These are phyloP conservation scores for Claviceps fusiformis DNA, from an alignment of 2,329 filamentous ascomycete species.

Conservation along the genomic window DNA sequence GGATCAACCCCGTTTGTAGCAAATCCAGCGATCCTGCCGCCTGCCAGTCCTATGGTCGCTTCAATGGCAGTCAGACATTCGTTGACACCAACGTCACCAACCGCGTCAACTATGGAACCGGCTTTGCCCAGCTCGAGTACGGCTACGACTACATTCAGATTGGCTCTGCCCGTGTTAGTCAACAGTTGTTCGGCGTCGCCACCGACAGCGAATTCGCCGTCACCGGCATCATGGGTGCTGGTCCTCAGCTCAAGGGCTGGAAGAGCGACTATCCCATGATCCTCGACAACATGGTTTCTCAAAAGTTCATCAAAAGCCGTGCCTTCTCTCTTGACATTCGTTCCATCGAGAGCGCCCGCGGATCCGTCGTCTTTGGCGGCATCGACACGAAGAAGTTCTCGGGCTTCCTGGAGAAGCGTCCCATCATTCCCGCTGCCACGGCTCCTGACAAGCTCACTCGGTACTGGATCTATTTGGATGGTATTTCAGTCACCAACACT, in stretches of 20 bases:
- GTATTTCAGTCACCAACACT: slow-evolving; percentile 19
- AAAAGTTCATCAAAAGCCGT: slow-evolving; percentile 24
- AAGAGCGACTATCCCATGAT: slow-evolving; percentile 19
- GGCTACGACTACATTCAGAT: slow-evolving; percentile 20
- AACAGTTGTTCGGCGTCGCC: slow-evolving; percentile 24
- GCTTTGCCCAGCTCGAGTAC: slow-evolving; percentile 19
- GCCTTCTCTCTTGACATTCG: slow-evolving; percentile 23
- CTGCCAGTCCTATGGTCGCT: slow-evolving; percentile 18
- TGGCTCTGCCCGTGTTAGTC: slow-evolving; percentile 18
- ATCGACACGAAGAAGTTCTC: slow-evolving; percentile 42
- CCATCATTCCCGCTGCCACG: slow-evolving; percentile 33
- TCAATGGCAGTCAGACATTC: slow-evolving; percentile 17
- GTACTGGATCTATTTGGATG: slow-evolving; percentile 30
- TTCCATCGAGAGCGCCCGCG: slow-evolving; percentile 16
- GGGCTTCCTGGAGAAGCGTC: slow-evolving; percentile 39
- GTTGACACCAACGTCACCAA: slow-evolving; percentile 14
- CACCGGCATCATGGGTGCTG: slow-evolving; percentile 23
- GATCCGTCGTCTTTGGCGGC: slow-evolving; percentile 37
- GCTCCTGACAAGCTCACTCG: slow-evolving; percentile 21
- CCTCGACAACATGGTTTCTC: slow-evolving; percentile 20
- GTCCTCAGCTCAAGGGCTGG: slow-evolving; percentile 21
- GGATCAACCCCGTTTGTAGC: slow-evolving; percentile 28
- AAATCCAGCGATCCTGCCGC: slow-evolving; percentile 15
- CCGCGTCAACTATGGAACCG: slow-evolving; percentile 19
- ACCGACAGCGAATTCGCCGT: slow-evolving; percentile 16